Evolutionary conservation across 2,329 filamentous ascomycete genomes (phyloP).

Genomic region (Drechmeria coniospora): DNA sequence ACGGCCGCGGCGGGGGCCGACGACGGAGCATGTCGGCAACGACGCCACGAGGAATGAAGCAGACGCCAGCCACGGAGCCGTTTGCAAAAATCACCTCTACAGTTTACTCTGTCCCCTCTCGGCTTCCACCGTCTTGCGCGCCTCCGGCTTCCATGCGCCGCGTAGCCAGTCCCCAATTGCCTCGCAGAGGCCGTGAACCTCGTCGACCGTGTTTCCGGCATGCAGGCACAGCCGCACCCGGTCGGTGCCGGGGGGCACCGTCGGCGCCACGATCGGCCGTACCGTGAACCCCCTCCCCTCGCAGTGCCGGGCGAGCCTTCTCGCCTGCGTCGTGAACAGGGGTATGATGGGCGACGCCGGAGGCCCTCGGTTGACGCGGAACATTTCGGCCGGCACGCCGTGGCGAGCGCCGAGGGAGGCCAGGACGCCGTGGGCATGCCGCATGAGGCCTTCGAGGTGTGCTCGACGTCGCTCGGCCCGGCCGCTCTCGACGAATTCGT

Average conservation of each 20-base stretch:
- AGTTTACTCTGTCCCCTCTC: not conserved
- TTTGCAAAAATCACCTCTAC: not conserved
- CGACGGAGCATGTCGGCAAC: no score
- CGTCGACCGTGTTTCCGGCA: conserved; percentile 42
- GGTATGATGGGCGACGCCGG: conserved; percentile 50
- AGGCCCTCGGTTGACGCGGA: conserved; percentile 16
- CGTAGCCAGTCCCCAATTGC: conserved; percentile 32
- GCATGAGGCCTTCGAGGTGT: conserved; percentile 17
- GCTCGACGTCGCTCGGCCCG: conserved; percentile 21
- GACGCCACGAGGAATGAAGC: conserved; percentile 1
- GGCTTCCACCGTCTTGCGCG: not conserved
- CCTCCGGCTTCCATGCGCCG: conserved; percentile 1
- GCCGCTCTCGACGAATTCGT: conserved; percentile 37
- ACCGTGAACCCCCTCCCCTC: conserved; percentile 44
- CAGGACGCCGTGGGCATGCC: conserved; percentile 30
- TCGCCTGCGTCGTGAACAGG: conserved; percentile 40
- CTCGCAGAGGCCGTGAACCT: conserved; percentile 38
- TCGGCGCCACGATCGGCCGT: conserved; percentile 52
- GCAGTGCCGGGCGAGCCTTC: conserved; percentile 42
- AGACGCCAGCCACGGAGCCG: not conserved
- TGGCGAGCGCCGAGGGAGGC: conserved; percentile 14
- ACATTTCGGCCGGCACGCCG: conserved; percentile 10
- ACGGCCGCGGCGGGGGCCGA: conserved; percentile 14
- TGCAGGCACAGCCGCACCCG: conserved; percentile 54
- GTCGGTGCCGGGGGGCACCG: conserved; percentile 47